Conservation (phyloP, 2,329 filamentous ascomycete genomes). For the Bipolaris sorokiniana region DNA sequence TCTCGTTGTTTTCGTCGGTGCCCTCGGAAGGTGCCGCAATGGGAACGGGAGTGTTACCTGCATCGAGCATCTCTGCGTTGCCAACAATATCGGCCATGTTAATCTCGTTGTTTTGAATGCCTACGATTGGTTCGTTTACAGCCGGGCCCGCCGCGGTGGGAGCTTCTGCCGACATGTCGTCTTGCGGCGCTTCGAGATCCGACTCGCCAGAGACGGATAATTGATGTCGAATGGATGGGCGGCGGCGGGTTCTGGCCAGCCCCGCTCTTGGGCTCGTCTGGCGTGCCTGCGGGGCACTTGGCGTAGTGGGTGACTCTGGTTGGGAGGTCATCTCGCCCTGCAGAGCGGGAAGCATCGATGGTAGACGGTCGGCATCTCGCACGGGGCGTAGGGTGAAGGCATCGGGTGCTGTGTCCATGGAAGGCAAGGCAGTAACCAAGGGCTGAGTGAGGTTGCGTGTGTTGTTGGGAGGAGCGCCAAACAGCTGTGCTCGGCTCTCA, state of each 20-base stretch:
- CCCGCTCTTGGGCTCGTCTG: constrained; percentile 52
- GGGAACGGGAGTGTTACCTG: constrained; percentile 71
- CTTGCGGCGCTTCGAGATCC: constrained; percentile 78
- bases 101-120: constrained; percentile 79
- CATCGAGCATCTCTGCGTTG: constrained; percentile 76
- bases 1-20: constrained; percentile 74
- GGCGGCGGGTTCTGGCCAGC: constrained; percentile 64
- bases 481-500: constrained; percentile 52
- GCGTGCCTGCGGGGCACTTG: constrained; percentile 39
- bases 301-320: constrained; percentile 70
- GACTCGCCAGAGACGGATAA: constrained; percentile 83
- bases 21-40: constrained; percentile 80
- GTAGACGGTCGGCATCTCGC: constrained; percentile 84
- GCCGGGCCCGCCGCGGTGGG: constrained; percentile 76
- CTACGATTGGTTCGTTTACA: constrained; percentile 70
- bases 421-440: constrained; percentile 68
- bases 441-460: constrained; percentile 65
- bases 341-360: constrained; percentile 80
- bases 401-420: constrained; percentile 69
- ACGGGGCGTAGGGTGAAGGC: constrained; percentile 77
- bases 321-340: constrained; percentile 76
- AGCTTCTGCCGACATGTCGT: constrained; percentile 81
- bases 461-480: constrained; percentile 33
- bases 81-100: constrained; percentile 89
- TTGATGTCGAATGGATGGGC: constrained; percentile 88